phyloP scores from a whole-genome alignment of 2,329 filamentous ascomycete species.

The Fusarium concolor region DNA sequence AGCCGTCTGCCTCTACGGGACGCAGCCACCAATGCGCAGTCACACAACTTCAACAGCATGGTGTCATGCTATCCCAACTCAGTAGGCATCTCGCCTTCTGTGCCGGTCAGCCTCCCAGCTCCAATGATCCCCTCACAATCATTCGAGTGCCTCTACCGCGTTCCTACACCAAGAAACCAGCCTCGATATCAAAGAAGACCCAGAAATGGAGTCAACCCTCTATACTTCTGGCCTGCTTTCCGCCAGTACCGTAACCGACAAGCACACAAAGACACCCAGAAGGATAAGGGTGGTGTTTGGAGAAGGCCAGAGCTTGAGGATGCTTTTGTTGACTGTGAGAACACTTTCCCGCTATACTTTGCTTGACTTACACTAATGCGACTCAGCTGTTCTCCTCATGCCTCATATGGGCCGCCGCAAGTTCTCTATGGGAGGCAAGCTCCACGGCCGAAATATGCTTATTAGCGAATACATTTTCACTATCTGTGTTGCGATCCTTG shows the following conservation, averaged over 20 bases:
- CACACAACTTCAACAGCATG: slow-evolving; percentile 55
- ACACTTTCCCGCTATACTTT: not conserved
- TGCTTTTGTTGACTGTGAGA: slow-evolving; percentile 74
- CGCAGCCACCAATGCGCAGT: slow-evolving; percentile 64
- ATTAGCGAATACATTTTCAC: slow-evolving; percentile 74
- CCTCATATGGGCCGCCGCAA: slow-evolving; percentile 75
- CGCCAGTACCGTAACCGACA: slow-evolving; percentile 74
- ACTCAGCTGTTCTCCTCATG: slow-evolving; percentile 70
- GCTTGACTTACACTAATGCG: slow-evolving; percentile 36
- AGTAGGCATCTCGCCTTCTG: slow-evolving; percentile 57
- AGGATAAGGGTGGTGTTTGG: slow-evolving; percentile 69
- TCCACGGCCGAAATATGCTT: slow-evolving; percentile 76
- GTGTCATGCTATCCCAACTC: slow-evolving; percentile 59
- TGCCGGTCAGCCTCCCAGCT: slow-evolving; percentile 62
- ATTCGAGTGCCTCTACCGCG: slow-evolving; percentile 55
- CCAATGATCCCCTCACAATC: slow-evolving; percentile 65
- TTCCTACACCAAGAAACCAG: slow-evolving; percentile 54
- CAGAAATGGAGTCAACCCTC: slow-evolving; percentile 64
- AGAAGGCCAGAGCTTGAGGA: slow-evolving; percentile 68
- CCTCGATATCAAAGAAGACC: slow-evolving; percentile 51
- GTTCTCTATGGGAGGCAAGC: slow-evolving; percentile 72
- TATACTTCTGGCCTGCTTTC: slow-evolving; percentile 72
- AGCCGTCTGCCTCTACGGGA: slow-evolving; percentile 63
- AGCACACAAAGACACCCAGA: slow-evolving; percentile 69
- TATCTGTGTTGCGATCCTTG: slow-evolving; percentile 54